Base-by-base conservation (phyloP, 176 grass and related monocot genomes). In the Cymbopogon citratus region DNA sequence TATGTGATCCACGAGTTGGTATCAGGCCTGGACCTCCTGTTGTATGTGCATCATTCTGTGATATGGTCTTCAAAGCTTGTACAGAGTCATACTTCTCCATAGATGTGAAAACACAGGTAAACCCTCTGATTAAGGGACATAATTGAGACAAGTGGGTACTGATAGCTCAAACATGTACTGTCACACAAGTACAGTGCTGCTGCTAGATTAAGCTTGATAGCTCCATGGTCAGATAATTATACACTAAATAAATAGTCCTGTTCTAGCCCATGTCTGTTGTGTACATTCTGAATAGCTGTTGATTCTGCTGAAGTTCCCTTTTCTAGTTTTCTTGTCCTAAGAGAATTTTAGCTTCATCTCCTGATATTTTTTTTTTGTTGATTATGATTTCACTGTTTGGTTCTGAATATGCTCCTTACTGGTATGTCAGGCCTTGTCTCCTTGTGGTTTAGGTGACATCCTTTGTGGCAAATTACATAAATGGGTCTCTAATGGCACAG, bases 401-500 rank as follows among this genome's bases (percentile, higher is more conserved):
- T 86, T 60, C 66, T 86, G 38, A 90, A 76, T 78, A 27, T 39
- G 36, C 31, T 39, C 46, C n/a, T 90, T 90, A 12, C 69, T 81
- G 51, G 25, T 80, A 11, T 89, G 44, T 54, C 89, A 95, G 91
- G 85, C 88, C n/a, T 81, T 99, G 46, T 99, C 87, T 88, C 96
- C 93, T 67, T 99, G 96, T 93, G 89, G 96, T 41, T 84, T 95
- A 88, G 88, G 86, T 60, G 91, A 99, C 80, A 93, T 91, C 71
- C 72, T 99, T 78, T 95, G 96, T 91, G 96, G 93, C 48, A 95
- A 85, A 87, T 80, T 87, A 77, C 54, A 81, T 69, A 89, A 95
- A 75, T 95, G 96, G 93, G 87, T 85, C 66, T 95, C 92, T 74
- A 99, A 95, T n/a, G 93, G 92, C 68, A 95, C 93, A 75, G 89